Base-by-base conservation (phyloP, 2,329 filamentous ascomycete genomes). In the Fusarium staphyleae region DNA sequence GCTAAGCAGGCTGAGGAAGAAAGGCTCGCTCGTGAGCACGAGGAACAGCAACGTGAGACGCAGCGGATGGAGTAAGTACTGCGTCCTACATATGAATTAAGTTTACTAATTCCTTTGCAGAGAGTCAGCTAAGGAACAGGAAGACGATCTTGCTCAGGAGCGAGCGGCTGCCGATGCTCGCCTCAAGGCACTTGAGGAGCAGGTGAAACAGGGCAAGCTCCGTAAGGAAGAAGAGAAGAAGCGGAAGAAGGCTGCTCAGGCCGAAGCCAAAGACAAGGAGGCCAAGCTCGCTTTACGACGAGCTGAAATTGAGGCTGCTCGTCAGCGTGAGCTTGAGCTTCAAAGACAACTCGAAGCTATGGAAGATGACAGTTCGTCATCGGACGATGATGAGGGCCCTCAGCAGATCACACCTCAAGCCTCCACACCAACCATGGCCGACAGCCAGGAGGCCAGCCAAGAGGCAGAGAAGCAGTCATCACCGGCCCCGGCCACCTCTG, bases 181-280 rank as follows among this genome's bases (percentile, higher is more conserved):
- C 43, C 82, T 98, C 18, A 91, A 87, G 70, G 92, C 91, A 13
- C 84, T 99, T 8, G 93, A 99, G 74, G 92, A 98, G 71, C 92
- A 97, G 74, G 92, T 98, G 45, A 88, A 87, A 59, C 90, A 93
- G 70, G 91, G 93, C 67, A 99, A 98, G 78, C 77, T 98, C 45
- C 93, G 91, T 80, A 98, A 96, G 75, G 90, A 96, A 64, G 95
- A 99, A 73, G 95, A 97, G 77, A 97, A 96, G 80, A 90, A 88
- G 59, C 88, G 85, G 66, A 95, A 92, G 79, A 93, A 96, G 77
- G 93, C 91, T 16, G 92, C 92, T 9, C 81, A 90, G 68, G 89
- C 89, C 42, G 91, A 95, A 64, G 86, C 92, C 7, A 93, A 91
- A 73, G 91, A 96, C 66, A 93, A 96, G 71, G 93, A 98, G 72